phyloP scores from a whole-genome alignment of 139 green algal species.

The Yamagishiella unicocca region DNA sequence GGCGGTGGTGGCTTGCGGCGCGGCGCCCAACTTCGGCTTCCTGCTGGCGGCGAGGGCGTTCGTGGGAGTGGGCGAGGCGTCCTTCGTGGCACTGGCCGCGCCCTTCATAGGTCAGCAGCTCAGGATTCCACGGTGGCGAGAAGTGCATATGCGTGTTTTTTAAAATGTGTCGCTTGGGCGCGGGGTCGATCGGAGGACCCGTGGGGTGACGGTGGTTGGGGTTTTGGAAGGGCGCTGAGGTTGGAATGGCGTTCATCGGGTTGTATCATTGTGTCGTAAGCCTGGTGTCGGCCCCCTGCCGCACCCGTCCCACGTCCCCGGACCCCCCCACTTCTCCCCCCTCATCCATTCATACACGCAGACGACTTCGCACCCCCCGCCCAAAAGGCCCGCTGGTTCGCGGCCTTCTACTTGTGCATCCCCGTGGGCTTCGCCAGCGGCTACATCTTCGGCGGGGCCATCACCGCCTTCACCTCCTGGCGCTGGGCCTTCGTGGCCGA shows the following conservation, averaged over 20 bases:
- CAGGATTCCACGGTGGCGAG: too few species aligned
- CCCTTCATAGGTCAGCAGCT: constrained; percentile 90
- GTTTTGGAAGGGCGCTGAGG: background rate
- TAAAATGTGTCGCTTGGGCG: too few species aligned
- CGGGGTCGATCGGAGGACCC: too few species aligned
- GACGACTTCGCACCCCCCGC: constrained; percentile 89
- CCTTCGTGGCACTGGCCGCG: constrained; percentile 92
- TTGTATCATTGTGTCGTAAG: too few species aligned
- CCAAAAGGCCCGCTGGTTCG: constrained; percentile 87
- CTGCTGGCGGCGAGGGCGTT: constrained; percentile 79
- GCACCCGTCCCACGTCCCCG: background rate
- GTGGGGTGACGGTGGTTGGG: background rate
- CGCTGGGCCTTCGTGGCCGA: constrained; percentile 88
- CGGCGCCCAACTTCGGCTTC: constrained; percentile 69
- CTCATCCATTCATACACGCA: too few species aligned
- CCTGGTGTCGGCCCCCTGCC: background rate
- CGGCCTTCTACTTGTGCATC: constrained; percentile 95
- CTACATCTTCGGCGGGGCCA: constrained; percentile 86
- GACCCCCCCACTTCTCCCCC: background rate
- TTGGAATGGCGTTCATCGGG: too few species aligned
- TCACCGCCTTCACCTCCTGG: constrained; percentile 74
- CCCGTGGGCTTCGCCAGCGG: constrained; percentile 84
- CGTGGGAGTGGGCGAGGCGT: constrained; percentile 95
- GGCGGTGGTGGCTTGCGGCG: constrained; percentile 78
- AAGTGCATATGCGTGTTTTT: too few species aligned